A percentile compares a stretch with the other conserved stretches of the same genome.
Conservation (phyloP, 2,329 filamentous ascomycete species). For the Trichoderma brevicompactum region DNA sequence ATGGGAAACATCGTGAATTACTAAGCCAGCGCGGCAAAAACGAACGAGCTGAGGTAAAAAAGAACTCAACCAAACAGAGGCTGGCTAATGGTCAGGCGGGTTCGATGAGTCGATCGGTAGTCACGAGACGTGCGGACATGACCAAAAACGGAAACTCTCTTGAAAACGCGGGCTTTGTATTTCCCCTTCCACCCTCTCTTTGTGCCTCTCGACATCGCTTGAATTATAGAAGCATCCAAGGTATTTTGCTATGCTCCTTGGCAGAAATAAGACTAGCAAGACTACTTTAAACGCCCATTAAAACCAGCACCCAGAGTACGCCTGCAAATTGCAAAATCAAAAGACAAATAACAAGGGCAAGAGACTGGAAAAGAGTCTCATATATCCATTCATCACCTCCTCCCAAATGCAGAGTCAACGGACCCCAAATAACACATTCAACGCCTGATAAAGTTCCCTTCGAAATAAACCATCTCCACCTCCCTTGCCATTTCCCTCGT, state of each 20-base stretch:
- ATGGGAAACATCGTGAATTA: neutral
- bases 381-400: slow-evolving; percentile 24
- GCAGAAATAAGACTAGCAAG: neutral
- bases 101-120: neutral
- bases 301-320: slow-evolving; percentile 2
- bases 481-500: slow-evolving; percentile 11
- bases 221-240: slow-evolving; percentile 6
- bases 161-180: neutral
- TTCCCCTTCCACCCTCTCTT: neutral
- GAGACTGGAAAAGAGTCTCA: neutral
- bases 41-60: neutral
- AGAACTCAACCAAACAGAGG: no score
- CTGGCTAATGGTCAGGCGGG: neutral
- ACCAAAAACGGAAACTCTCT: neutral
- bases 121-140: neutral
- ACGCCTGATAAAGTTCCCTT: slow-evolving; percentile 20
- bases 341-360: neutral
- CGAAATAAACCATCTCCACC: slow-evolving; percentile 21
- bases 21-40: neutral
- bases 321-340: neutral
- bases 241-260: slow-evolving; percentile 8
- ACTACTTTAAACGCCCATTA: slow-evolving; percentile 19
- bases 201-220: neutral
- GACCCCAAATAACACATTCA: slow-evolving; percentile 16
- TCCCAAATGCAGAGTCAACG: slow-evolving; percentile 17